A percentile compares a stretch with the other conserved stretches of the same genome.
These are phyloP conservation scores for Pichia sp. DNA, from an alignment of 1,139 yeast species.

Conservation along the genomic window DNA sequence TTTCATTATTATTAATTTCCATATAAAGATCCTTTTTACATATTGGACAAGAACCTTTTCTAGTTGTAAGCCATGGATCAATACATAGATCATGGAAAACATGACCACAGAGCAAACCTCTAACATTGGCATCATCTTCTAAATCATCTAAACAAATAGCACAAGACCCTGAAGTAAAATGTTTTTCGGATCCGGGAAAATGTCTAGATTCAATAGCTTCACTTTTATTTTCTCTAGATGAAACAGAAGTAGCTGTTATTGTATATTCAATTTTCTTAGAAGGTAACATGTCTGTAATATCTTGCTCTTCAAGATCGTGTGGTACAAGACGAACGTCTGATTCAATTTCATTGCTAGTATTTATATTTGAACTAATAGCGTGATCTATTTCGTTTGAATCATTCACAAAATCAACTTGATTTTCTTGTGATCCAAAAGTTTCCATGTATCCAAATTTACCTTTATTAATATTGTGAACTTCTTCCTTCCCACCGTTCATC, in stretches of 20 bases:
- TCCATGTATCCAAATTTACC: constrained; percentile 25
- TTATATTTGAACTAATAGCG: constrained; percentile 19
- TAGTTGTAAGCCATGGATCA: constrained; percentile 74
- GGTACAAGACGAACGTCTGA: too few species aligned
- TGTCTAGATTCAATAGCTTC: too few species aligned
- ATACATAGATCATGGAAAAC: constrained; percentile 76
- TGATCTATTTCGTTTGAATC: constrained; percentile 23
- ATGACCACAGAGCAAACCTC: constrained; percentile 78
- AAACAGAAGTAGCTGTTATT: constrained; percentile 1
- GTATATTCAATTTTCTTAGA: constrained; percentile 1
- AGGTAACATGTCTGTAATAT: constrained; percentile 16
- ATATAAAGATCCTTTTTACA: constrained; percentile 68
- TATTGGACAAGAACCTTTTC: constrained; percentile 80
- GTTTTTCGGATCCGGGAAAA: too few species aligned
- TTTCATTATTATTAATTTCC: constrained; percentile 2
- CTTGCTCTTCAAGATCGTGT: constrained; percentile 3
- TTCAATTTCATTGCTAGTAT: too few species aligned
- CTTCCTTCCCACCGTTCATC: constrained; percentile 53
- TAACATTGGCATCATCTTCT: constrained; percentile 56
- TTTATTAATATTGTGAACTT: constrained; percentile 21
- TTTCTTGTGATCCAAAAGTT: constrained; percentile 6
- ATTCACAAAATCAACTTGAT: neutral
- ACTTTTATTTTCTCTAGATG: neutral
- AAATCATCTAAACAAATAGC: constrained; percentile 71
- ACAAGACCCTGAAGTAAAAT: constrained; percentile 67